A percentile compares a stretch with the other conserved stretches of the same genome.
Evolutionary conservation across 2,329 filamentous ascomycete genomes (phyloP).

Genomic region (Blumeria hordei): DNA sequence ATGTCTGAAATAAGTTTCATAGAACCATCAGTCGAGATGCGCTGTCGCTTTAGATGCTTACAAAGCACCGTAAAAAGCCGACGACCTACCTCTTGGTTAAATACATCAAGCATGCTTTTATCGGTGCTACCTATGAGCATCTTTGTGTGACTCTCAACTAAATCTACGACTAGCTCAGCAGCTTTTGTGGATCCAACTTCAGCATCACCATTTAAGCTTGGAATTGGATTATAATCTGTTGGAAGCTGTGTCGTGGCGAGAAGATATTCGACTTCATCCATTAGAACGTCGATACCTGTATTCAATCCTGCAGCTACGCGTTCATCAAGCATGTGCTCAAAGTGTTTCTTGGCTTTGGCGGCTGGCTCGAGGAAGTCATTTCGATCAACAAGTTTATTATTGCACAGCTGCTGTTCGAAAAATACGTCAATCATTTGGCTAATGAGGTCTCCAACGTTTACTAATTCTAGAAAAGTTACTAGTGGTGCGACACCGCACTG

Average conservation of each 20-base stretch:
- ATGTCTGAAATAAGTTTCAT: conserved; percentile 90
- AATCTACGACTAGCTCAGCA: conserved; percentile 55
- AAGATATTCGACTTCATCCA: conserved; percentile 94
- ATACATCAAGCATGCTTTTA: conserved; percentile 94
- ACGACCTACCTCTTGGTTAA: conserved; percentile 90
- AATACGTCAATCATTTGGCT: conserved; percentile 99
- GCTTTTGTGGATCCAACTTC: conserved; percentile 57
- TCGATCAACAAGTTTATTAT: conserved; percentile 60
- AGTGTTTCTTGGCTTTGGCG: conserved; percentile 87
- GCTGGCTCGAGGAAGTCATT: conserved; percentile 89
- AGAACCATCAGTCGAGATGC: conserved; percentile 70
- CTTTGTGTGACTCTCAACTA: conserved; percentile 68
- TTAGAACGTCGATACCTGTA: conserved; percentile 92
- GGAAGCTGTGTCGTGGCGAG: conserved; percentile 69
- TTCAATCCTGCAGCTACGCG: conserved; percentile 86
- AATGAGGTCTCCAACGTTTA: conserved; percentile 94
- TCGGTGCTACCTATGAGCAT: conserved; percentile 92
- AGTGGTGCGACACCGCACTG: conserved; percentile 59
- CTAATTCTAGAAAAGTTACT: conserved; percentile 86
- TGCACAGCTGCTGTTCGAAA: conserved; percentile 81
- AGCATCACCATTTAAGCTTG: conserved; percentile 17
- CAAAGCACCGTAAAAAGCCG: conserved; percentile 78
- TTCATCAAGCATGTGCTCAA: conserved; percentile 96
- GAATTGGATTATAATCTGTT: conserved; percentile 67
- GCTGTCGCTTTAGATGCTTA: conserved; percentile 93